Base-by-base conservation (phyloP, 768 basidiomycete genomes). In the Kondoa malvinella region DNA sequence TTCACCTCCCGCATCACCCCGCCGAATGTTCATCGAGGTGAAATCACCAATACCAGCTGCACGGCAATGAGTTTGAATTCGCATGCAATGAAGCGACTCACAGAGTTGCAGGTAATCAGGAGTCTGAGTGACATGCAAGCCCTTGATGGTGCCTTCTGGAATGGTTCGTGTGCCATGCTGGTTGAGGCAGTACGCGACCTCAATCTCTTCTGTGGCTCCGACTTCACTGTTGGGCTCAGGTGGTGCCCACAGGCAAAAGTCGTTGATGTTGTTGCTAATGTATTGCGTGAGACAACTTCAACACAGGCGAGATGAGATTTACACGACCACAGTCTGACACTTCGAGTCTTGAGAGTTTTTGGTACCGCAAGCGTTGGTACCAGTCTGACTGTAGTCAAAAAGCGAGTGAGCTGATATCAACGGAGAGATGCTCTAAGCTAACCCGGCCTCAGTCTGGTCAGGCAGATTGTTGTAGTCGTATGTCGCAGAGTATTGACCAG, bases 131-230 rank as follows among this genome's bases (percentile, higher is more conserved):
- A 30, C 50, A 30, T 66, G 65, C 3, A 56, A 33, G 1, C 25
- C 50, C 14, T 34, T 66, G 71, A 65, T 74, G 30, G 62, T 59
- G 34, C 66, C 67, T 50, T 61, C 66, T n/a, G 66, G 66, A 16
- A 71, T 67, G 4, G 72, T 34, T 31, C 66, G 68, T 17, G 65
- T 67, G 4, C 74, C 75, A 30, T 71, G 68, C 3, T 71, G 33
- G 75, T 86, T 83, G 21, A 83, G 82, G 77, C 87, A 89, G 81
- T 83, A 89, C 1, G 86, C 84, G 14, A 88, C 84, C 69, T 79
- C 78, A 59, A 80, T 76, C 57, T 77, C 81, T 85, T 90, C 88
- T 1, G 82, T 82, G 68, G 85, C 80, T 50, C 81, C 84, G 57
- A 90, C 84, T 21, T 78, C 26, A 0, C 12, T 4, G 29, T 66